These are phyloP conservation scores for Solanum hybrid DNA, from an alignment of 305 asterid genomes.

Conservation along the genomic window DNA sequence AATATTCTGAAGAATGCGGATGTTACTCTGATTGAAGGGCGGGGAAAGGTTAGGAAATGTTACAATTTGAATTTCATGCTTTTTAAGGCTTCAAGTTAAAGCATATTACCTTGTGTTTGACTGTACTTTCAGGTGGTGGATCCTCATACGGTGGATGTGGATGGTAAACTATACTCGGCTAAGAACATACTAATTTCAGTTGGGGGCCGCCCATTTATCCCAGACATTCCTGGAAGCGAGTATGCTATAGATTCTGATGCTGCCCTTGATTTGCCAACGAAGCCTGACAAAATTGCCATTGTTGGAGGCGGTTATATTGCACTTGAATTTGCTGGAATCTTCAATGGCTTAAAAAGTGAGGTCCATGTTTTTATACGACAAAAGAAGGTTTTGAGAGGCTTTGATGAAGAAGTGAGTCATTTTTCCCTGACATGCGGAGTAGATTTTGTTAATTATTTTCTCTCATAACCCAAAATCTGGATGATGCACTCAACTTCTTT, in stretches of 20 bases:
- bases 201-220: slow-evolving; percentile 95
- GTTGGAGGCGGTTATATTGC: slow-evolving; percentile 99
- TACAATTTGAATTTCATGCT: neutral
- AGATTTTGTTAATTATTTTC: neutral
- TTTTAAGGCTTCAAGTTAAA: neutral
- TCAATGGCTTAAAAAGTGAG: slow-evolving; percentile 73
- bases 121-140: slow-evolving; percentile 55
- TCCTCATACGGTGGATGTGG: slow-evolving; percentile 82
- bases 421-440: neutral
- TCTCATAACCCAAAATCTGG: slow-evolving; percentile 1
- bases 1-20: slow-evolving; percentile 66
- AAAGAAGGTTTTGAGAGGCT: slow-evolving; percentile 82
- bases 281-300: slow-evolving; percentile 80
- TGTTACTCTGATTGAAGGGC: slow-evolving; percentile 76
- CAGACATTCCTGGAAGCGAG: slow-evolving; percentile 88
- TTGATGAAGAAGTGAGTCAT: slow-evolving; percentile 78
- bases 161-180: slow-evolving; percentile 80
- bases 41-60: slow-evolving; percentile 78
- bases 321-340: slow-evolving; percentile 97
- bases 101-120: neutral
- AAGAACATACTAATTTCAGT: slow-evolving; percentile 82
- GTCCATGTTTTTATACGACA: slow-evolving; percentile 94
- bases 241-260: slow-evolving; percentile 89
- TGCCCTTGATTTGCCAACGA: slow-evolving; percentile 87
- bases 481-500: neutral